phyloP scores from a whole-genome alignment of 1,284 basidiomycete genomes.

The Trametes hirsuta region DNA sequence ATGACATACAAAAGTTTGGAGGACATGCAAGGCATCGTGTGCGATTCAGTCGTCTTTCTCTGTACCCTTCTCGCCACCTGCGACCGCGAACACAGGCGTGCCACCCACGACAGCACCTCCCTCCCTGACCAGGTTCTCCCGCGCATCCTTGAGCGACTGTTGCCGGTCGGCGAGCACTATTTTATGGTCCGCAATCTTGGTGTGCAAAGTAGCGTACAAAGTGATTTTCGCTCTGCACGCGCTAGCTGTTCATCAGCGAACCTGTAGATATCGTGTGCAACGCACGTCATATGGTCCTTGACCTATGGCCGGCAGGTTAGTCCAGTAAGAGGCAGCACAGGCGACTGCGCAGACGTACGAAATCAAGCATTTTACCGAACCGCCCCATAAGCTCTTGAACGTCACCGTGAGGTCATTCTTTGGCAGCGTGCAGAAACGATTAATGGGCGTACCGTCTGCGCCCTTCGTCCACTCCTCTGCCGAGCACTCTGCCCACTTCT shows the following conservation, averaged over 20 bases:
- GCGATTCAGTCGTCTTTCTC: too few relatives aligned
- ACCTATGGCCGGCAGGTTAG: slow-evolving; percentile 23
- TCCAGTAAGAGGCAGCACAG: background rate
- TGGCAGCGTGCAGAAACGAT: background rate
- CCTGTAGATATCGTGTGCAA: background rate
- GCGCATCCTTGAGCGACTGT: slow-evolving; percentile 24
- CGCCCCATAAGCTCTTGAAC: slow-evolving; percentile 26
- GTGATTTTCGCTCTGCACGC: slow-evolving; percentile 29
- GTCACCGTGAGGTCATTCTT: background rate
- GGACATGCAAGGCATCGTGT: too few relatives aligned
- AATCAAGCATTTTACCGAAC: slow-evolving; percentile 33
- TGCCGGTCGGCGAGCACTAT: slow-evolving; percentile 28
- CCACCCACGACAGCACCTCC: slow-evolving; percentile 32
- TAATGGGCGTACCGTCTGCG: slow-evolving; percentile 29
- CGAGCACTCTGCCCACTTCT: slow-evolving; percentile 36
- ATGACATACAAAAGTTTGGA: too few relatives aligned
- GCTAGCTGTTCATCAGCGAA: background rate
- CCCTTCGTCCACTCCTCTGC: slow-evolving; percentile 37
- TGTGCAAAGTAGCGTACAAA: slow-evolving; percentile 30
- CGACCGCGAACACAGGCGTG: background rate
- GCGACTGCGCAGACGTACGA: slow-evolving; percentile 22
- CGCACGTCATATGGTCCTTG: slow-evolving; percentile 37
- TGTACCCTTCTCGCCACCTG: too few relatives aligned
- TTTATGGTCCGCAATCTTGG: slow-evolving; percentile 26
- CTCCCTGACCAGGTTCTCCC: slow-evolving; percentile 30